phyloP scores from a whole-genome alignment of 352 stramenopile species.

The Phytopythium oedochilum region DNA sequence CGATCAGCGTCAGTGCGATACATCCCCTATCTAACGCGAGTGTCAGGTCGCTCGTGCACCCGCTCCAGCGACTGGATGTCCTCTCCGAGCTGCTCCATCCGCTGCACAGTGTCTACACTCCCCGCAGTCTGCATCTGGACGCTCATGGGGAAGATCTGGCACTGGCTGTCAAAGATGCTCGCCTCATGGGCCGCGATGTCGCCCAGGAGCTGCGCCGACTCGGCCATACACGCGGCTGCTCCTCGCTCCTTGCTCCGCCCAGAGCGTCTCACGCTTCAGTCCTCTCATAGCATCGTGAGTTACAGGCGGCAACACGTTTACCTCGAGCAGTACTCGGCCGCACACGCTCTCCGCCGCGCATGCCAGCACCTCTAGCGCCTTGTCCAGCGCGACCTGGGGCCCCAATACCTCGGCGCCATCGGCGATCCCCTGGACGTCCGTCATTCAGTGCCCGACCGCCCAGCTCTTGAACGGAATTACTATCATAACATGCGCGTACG shows the following conservation, averaged over 20 bases:
- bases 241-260: slow-evolving; percentile 19
- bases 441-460: no score
- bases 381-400: slow-evolving; percentile 16
- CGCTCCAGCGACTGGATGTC: slow-evolving; percentile 1
- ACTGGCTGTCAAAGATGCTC: slow-evolving; percentile 22
- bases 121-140: slow-evolving; percentile 16
- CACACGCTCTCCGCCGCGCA: slow-evolving; percentile 29
- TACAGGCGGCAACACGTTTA: background rate
- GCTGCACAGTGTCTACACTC: background rate
- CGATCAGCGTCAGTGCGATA: no score
- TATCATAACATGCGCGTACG: background rate
- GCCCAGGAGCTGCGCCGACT: slow-evolving; percentile 13
- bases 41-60: no score
- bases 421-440: slow-evolving; percentile 13
- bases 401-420: slow-evolving; percentile 22
- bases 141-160: slow-evolving; percentile 35
- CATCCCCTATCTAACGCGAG: no score
- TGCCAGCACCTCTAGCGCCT: slow-evolving; percentile 19
- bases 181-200: slow-evolving; percentile 22
- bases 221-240: slow-evolving; percentile 9
- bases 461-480: background rate
- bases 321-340: slow-evolving; percentile 46
- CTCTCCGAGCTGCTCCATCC: background rate
- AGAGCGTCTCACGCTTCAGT: background rate
- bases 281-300: background rate